Conservation (phyloP, 768 basidiomycete species). For the Boletus subcaerulescens region DNA sequence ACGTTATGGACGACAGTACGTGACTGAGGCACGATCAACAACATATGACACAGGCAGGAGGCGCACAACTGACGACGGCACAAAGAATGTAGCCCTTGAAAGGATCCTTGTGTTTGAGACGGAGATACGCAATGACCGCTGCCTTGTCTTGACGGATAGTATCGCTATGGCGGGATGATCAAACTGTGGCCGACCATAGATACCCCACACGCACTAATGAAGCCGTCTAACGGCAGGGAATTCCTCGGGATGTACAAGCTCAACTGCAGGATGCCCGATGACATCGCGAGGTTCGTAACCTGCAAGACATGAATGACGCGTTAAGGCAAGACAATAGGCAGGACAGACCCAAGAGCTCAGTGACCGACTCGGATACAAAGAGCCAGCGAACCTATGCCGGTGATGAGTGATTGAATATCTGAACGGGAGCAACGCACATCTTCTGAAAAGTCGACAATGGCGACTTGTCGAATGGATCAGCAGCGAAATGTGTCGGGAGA, state of each 20-base stretch:
- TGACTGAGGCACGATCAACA: conserved; percentile 32
- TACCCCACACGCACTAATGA: conserved; percentile 53
- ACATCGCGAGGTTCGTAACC: conserved; percentile 75
- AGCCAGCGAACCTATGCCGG: conserved; percentile 57
- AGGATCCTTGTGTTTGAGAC: conserved; percentile 77
- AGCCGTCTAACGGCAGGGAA: conserved; percentile 60
- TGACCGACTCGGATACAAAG: conserved; percentile 63
- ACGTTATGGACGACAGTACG: conserved; percentile 74
- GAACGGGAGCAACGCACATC: conserved; percentile 42
- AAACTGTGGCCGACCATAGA: not conserved
- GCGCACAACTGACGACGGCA: conserved; percentile 55
- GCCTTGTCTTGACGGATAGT: conserved; percentile 79
- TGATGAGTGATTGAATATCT: not conserved
- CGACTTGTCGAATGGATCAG: conserved; percentile 45
- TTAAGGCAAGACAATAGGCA: not conserved
- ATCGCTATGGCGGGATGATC: conserved; percentile 42
- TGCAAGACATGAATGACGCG: conserved; percentile 23
- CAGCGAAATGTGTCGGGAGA: not conserved
- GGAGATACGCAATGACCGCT: conserved; percentile 72
- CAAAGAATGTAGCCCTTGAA: conserved; percentile 75
- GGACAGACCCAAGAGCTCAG: conserved; percentile 56
- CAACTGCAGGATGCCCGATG: conserved; percentile 63
- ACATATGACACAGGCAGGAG: not conserved
- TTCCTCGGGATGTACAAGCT: conserved; percentile 82
- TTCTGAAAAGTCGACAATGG: conserved; percentile 78